These are phyloP conservation scores for Pseudocercospora musae DNA, from an alignment of 2,329 filamentous ascomycete species.

Conservation along the genomic window DNA sequence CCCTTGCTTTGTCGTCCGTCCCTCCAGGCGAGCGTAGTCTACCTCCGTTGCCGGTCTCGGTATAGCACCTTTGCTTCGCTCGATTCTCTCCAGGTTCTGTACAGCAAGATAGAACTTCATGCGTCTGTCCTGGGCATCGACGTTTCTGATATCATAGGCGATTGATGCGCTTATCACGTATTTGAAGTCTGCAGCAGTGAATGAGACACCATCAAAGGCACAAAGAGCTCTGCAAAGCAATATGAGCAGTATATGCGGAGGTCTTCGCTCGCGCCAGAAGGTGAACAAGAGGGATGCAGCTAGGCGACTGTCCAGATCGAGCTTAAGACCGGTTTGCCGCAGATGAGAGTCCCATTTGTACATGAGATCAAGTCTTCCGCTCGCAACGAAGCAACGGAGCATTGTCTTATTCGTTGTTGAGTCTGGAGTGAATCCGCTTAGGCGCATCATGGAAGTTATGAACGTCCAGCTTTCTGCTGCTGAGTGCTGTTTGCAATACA, in stretches of 20 bases:
- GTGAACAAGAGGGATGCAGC: constrained; percentile 24
- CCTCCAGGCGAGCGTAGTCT: not conserved
- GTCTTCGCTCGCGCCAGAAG: constrained; percentile 28
- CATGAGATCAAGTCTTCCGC: constrained; percentile 20
- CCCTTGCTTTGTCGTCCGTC: not conserved
- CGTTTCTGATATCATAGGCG: constrained; percentile 28
- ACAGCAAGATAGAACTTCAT: not conserved
- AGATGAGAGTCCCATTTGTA: constrained; percentile 27
- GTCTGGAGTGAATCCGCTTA: constrained; percentile 26
- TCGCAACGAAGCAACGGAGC: constrained; percentile 23
- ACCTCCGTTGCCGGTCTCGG: not conserved
- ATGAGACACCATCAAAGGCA: constrained; percentile 12
- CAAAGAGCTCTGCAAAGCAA: constrained; percentile 26
- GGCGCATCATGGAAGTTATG: constrained; percentile 21
- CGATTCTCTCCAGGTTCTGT: not conserved
- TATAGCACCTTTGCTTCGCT: not conserved
- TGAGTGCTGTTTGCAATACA: constrained; percentile 20
- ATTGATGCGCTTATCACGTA: constrained; percentile 26
- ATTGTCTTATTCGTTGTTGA: constrained; percentile 25
- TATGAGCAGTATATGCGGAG: constrained; percentile 29
- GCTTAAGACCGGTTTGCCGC: constrained; percentile 12
- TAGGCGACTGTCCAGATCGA: constrained; percentile 18
- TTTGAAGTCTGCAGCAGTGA: constrained; percentile 18
- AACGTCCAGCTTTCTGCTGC: constrained; percentile 29
- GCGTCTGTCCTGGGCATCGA: constrained; percentile 1